Evolutionary conservation across 2,329 filamentous ascomycete genomes (phyloP), one percentile per base, ranked within the genome.

Genomic region (Aureobasidium zeae): DNA sequence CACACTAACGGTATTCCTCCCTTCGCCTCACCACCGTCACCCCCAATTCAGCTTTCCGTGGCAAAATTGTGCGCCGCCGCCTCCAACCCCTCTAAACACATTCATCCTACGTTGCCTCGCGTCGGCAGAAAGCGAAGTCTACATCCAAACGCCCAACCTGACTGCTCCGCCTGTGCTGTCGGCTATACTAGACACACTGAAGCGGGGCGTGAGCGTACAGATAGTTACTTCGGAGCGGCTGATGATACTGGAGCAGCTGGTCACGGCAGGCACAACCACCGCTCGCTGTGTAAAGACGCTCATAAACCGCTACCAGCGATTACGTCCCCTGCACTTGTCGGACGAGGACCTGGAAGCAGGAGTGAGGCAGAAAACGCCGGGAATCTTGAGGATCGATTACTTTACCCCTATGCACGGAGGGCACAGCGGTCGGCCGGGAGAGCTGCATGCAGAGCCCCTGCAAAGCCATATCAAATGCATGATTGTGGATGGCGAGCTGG

Each of bases 391-490:
- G 5, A 70, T 85, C 19, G 69, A 71, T 3, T 83, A 78, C 57
- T 84, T 79, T 52, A 52, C 64, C 60, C 55, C 38, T 46, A 72
- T n/a, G 51, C 20, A 54, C 56, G 35, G 44, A n/a, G 2, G 11
- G 17, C 21, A 11, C 5, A 19, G 12, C 12, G 26, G 25, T 8
- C n/a, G n/a, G n/a, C n/a, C n/a, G n/a, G n/a, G n/a, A n/a, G n/a
- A n/a, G n/a, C n/a, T n/a, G n/a, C 9, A 22, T 7, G 16, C 22
- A 10, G 54, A 84, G 54, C 82, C 83, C 0, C 76, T 82, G 2
- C 79, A 86, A 42, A 80, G 78, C 4, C 86, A 93, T 62, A 67
- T 89, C 46, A 93, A 93, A 61, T 71, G 87, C 56, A 81, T 77
- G 1, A 70, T 87, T 43, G 73, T 89, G 2, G 86, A 93, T 57